Base-by-base conservation (phyloP, 2,329 filamentous ascomycete species). In the Epichloe aotearoae region DNA sequence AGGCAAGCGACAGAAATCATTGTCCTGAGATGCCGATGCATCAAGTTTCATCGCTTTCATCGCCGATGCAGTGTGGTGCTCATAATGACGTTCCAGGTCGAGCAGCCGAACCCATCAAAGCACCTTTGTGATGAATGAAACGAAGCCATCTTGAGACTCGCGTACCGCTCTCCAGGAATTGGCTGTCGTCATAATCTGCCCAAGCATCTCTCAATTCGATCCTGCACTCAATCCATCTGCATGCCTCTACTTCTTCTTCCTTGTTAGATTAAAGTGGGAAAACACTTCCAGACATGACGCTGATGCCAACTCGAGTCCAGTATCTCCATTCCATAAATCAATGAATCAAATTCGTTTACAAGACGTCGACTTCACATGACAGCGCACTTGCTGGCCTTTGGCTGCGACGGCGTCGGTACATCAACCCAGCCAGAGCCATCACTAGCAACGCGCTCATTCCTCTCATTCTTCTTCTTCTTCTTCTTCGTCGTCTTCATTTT, bases 361-460 rank as follows among this genome's bases (percentile, higher is more conserved):
- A 19, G 3, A 7, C 5, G 2, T 8, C 11, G 0, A 15, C 36
- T 15, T 58, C 62, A 80, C 77, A 80, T 80, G 46, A 80, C 63
- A 20, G 65, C 55, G 57, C 77, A 80, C 58, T 73, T 79, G 59
- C 66, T 73, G 15, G 72, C 68, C 59, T 60, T 62, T 11, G 59
- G 56, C 8, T 55, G 55, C 17, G 58, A 62, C 46, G 52, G 57
- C 23, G 61, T 64, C 0, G 70, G 66, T 12, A 76, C 66, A 55
- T 81, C 75, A 1, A 76, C 80, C 77, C 76, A 80, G 17, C 68
- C 74, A 8, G 68, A 67, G 54, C 64, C 70, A 58, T 71, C 75
- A 38, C 62, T 66, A 8, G 61, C 41, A 12, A 7, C 36, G 56
- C 50, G 71, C 64, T 61, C 62, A 5, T 19, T 20, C 8, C 23